These are phyloP conservation scores for Neurospora africana DNA, from an alignment of 495 filamentous ascomycete species.

Conservation along the genomic window DNA sequence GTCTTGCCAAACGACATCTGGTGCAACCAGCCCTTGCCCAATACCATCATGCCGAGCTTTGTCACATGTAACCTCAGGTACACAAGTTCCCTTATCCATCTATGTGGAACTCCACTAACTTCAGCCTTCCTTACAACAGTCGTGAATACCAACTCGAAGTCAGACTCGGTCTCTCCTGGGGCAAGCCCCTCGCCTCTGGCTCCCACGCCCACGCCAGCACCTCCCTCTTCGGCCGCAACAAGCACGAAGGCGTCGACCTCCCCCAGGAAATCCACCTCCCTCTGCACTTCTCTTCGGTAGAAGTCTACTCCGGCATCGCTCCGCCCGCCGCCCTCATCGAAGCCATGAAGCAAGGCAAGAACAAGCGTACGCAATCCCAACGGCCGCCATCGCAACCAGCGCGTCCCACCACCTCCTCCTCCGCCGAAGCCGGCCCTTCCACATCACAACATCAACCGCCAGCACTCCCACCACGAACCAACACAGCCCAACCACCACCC, in stretches of 20 bases:
- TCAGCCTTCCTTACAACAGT: conserved; percentile 2
- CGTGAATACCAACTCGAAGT: conserved; percentile 77
- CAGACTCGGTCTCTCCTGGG: conserved; percentile 58
- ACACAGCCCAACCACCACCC: conserved; percentile 15
- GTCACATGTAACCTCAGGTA: conserved; percentile 75
- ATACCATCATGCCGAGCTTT: conserved; percentile 76
- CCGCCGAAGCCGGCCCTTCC: conserved; percentile 1
- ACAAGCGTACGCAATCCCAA: conserved; percentile 2
- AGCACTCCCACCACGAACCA: conserved; percentile 5
- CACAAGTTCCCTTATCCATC: neutral
- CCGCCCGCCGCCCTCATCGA: conserved; percentile 68
- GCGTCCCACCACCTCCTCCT: conserved; percentile 15
- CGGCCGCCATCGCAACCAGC: conserved; percentile 26
- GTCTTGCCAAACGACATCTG: conserved; percentile 58
- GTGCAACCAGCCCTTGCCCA: conserved; percentile 59
- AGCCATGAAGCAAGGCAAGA: conserved; percentile 41
- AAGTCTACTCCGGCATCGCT: conserved; percentile 84
- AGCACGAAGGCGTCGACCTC: conserved; percentile 24
- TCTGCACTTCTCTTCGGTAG: conserved; percentile 58
- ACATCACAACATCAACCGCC: conserved; percentile 5
- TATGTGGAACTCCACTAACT: neutral
- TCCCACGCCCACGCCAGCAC: neutral
- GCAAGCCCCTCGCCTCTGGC: conserved; percentile 13
- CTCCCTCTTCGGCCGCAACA: conserved; percentile 6
- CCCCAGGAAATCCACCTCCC: conserved; percentile 64